Evolutionary conservation across 2,329 filamentous ascomycete genomes (phyloP).

Genomic region (Fusarium sp.): DNA sequence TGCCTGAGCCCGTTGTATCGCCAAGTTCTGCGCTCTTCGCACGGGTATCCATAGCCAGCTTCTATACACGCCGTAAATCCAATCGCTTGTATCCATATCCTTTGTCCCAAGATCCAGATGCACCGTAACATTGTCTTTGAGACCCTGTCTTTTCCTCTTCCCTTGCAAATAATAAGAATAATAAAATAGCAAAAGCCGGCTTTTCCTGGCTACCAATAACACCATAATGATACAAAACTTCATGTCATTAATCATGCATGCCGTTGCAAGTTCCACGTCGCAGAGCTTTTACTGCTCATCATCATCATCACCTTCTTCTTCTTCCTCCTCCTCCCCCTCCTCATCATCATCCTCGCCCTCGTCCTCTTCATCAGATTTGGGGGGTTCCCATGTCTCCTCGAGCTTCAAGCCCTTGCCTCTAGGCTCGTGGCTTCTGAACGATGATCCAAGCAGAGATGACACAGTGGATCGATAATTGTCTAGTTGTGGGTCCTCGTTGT

Average conservation of each 20-base stretch:
- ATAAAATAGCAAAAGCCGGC: background rate
- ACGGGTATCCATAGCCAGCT: slow-evolving; percentile 44
- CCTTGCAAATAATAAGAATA: background rate
- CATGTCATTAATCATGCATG: slow-evolving; percentile 40
- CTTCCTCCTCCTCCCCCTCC: slow-evolving; percentile 59
- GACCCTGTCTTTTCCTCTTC: slow-evolving; percentile 16
- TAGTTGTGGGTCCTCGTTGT: slow-evolving; percentile 62
- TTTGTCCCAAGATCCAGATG: slow-evolving; percentile 22
- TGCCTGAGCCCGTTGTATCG: slow-evolving; percentile 25
- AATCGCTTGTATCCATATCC: slow-evolving; percentile 25
- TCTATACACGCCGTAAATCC: slow-evolving; percentile 33
- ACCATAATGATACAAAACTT: slow-evolving; percentile 37
- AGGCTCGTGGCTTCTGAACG: slow-evolving; percentile 60
- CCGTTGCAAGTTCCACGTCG: slow-evolving; percentile 6
- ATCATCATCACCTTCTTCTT: slow-evolving; percentile 59
- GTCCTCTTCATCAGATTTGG: slow-evolving; percentile 71
- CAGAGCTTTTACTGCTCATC: slow-evolving; percentile 51
- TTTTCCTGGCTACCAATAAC: slow-evolving; percentile 20
- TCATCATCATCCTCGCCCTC: slow-evolving; percentile 63
- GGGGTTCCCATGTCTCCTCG: slow-evolving; percentile 83
- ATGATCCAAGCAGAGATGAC: slow-evolving; percentile 66
- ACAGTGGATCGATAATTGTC: slow-evolving; percentile 69
- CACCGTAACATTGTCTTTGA: slow-evolving; percentile 27
- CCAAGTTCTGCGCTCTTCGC: slow-evolving; percentile 32
- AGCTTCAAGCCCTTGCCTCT: slow-evolving; percentile 82